phyloP scores from a whole-genome alignment of 495 filamentous ascomycete genomes.

The Viridothelium virens region DNA sequence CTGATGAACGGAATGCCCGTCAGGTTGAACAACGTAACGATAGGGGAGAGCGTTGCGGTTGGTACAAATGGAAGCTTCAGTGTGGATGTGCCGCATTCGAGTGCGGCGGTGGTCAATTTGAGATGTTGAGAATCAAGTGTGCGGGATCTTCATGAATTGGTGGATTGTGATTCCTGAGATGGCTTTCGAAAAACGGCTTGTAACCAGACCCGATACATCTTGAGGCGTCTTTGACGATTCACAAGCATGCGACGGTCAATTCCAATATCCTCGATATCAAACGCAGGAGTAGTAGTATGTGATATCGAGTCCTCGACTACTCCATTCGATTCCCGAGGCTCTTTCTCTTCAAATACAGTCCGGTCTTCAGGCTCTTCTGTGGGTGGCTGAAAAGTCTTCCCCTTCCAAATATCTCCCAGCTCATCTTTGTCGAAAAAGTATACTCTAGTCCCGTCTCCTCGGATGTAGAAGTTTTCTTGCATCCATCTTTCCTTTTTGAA shows the following conservation, averaged over 20 bases:
- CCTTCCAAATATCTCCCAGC: constrained; percentile 70
- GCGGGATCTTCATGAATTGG: neutral
- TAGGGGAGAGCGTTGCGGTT: constrained; percentile 44
- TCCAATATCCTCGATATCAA: constrained; percentile 68
- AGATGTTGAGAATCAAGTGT: neutral
- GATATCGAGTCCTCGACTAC: neutral
- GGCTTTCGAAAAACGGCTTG: constrained; percentile 83
- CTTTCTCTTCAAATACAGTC: constrained; percentile 16
- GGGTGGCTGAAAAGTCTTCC: constrained; percentile 6
- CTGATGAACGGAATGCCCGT: constrained; percentile 48
- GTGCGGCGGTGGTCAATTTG: constrained; percentile 46
- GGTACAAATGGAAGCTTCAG: constrained; percentile 39
- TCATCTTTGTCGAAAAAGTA: constrained; percentile 94
- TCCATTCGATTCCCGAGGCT: constrained; percentile 8
- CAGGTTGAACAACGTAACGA: constrained; percentile 49
- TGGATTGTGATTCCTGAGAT: neutral
- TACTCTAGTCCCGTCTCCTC: constrained; percentile 90
- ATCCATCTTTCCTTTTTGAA: constrained; percentile 91
- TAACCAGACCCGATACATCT: constrained; percentile 99
- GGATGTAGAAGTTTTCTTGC: constrained; percentile 92
- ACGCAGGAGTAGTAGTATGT: constrained; percentile 30
- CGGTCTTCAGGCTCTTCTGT: neutral
- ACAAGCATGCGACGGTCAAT: constrained; percentile 82
- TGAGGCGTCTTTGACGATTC: constrained; percentile 78
- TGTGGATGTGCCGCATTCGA: constrained; percentile 45